These are phyloP conservation scores for Cladobotryum mycophilum DNA, from an alignment of 2,329 filamentous ascomycete genomes.

Conservation along the genomic window DNA sequence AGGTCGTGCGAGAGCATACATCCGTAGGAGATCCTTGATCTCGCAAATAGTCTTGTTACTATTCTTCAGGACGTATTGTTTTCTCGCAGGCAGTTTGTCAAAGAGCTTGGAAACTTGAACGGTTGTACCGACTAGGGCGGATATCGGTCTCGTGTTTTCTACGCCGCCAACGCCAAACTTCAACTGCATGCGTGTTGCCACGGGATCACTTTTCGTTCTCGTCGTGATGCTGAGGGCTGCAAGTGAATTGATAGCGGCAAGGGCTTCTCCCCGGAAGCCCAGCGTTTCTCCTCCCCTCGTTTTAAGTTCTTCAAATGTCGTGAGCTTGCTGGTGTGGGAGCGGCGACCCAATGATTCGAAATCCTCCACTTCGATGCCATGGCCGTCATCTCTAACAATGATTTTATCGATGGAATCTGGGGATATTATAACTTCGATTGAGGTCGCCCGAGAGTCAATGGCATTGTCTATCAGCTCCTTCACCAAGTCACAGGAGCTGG, in stretches of 20 bases:
- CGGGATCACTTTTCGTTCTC: conserved; percentile 52
- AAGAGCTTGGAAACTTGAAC: conserved; percentile 57
- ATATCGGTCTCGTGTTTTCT: conserved; percentile 26
- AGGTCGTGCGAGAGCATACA: conserved; percentile 62
- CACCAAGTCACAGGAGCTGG: conserved; percentile 54
- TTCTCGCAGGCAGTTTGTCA: conserved; percentile 55
- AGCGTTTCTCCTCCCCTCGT: conserved; percentile 51
- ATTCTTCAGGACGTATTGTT: conserved; percentile 51
- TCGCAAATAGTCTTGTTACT: conserved; percentile 48
- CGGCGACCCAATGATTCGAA: conserved; percentile 55
- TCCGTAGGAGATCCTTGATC: conserved; percentile 54
- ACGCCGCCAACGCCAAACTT: conserved; percentile 26
- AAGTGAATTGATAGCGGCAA: conserved; percentile 59
- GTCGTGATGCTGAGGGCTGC: conserved; percentile 58
- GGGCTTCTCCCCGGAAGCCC: conserved; percentile 71
- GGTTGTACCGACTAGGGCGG: conserved; percentile 62
- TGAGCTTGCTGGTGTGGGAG: conserved; percentile 71
- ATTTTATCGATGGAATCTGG: conserved; percentile 62
- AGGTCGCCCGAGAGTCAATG: conserved; percentile 63
- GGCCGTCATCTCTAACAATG: conserved; percentile 67
- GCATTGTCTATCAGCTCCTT: conserved; percentile 77
- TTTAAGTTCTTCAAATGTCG: conserved; percentile 55
- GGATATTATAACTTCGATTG: conserved; percentile 58
- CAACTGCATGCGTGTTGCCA: conserved; percentile 48
- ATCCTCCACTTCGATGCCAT: conserved; percentile 59